Percentiles rank a stretch among this genome's conserved stretches.
These are phyloP conservation scores for Kodamaea fukazawae DNA, from an alignment of 805 yeast species.

Conservation along the genomic window DNA sequence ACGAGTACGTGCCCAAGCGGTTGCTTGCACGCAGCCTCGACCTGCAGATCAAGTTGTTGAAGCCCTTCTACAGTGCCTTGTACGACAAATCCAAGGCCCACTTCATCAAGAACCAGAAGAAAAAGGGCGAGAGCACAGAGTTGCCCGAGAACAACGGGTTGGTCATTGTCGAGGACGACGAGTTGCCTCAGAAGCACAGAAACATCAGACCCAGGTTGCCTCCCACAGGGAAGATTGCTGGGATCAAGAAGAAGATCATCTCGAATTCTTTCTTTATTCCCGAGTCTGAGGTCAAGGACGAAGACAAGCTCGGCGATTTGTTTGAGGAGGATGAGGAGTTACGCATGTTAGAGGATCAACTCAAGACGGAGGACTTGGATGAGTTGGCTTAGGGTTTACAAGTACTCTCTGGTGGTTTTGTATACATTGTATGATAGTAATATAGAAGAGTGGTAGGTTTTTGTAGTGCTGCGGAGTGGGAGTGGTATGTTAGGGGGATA, in stretches of 20 bases:
- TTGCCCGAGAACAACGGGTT: constrained; percentile 42
- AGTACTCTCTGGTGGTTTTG: no score
- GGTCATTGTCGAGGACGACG: constrained; percentile 70
- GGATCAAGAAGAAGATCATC: constrained; percentile 61
- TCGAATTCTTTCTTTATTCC: constrained; percentile 48
- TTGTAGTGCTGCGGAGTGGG: no score
- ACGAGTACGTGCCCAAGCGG: constrained; percentile 50
- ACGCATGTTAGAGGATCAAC: constrained; percentile 5
- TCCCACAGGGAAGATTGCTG: constrained; percentile 81
- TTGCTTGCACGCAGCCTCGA: constrained; percentile 52
- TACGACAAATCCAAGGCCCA: constrained; percentile 44
- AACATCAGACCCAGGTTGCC: constrained; percentile 78
- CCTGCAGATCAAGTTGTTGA: constrained; percentile 55
- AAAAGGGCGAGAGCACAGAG: constrained; percentile 37
- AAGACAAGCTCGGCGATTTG: constrained; percentile 1
- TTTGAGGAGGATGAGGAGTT: constrained; percentile 9
- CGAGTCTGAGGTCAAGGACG: not conserved
- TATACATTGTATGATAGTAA: no score
- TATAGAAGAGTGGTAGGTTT: no score
- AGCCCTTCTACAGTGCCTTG: constrained; percentile 47
- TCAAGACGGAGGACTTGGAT: constrained; percentile 6
- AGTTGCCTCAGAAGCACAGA: constrained; percentile 74
- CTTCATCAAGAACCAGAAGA: constrained; percentile 38
- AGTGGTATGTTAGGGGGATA: no score
- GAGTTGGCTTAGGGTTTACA: no score